Percentiles rank a stretch among this genome's conserved stretches.
Evolutionary conservation across 768 basidiomycete genomes (phyloP).

Genomic region (Xerocomus spinulosus): DNA sequence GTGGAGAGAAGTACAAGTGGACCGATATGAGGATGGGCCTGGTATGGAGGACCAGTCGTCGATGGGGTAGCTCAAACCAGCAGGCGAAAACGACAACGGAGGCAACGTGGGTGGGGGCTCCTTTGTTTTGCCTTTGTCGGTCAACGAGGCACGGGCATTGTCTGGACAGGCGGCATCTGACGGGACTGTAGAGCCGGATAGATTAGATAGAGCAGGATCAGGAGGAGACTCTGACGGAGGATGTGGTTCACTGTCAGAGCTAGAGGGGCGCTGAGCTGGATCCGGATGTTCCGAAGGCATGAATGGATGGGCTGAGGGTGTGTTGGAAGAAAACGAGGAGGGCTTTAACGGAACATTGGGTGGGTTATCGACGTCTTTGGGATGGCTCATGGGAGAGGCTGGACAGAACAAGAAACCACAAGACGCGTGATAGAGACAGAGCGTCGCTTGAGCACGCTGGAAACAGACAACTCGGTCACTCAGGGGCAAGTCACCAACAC

Average conservation of each 20-base stretch:
- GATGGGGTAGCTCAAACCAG: constrained; percentile 44
- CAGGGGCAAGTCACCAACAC: constrained; percentile 19
- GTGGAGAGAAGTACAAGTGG: constrained; percentile 38
- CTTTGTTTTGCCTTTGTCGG: constrained; percentile 53
- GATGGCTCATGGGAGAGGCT: constrained; percentile 36
- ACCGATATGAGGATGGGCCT: constrained; percentile 34
- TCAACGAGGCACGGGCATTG: constrained; percentile 23
- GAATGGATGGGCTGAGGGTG: constrained; percentile 11
- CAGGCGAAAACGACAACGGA: constrained; percentile 56
- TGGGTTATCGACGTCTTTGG: constrained; percentile 46
- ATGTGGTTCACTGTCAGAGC: background rate
- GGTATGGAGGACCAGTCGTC: constrained; percentile 35
- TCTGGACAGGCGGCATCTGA: constrained; percentile 10
- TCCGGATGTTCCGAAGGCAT: constrained; percentile 18
- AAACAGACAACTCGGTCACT: constrained; percentile 16
- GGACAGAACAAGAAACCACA: constrained; percentile 21
- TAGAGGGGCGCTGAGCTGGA: background rate
- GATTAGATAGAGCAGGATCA: constrained; percentile 24
- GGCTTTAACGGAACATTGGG: constrained; percentile 7
- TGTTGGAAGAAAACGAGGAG: background rate
- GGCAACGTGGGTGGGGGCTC: constrained; percentile 57
- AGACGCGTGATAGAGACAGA: constrained; percentile 6
- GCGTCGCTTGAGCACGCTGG: constrained; percentile 23
- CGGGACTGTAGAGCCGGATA: constrained; percentile 16
- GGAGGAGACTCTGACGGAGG: constrained; percentile 9